phyloP scores from a whole-genome alignment of 1,139 yeast genomes.

The Saccharomycopsis hybrid region DNA sequence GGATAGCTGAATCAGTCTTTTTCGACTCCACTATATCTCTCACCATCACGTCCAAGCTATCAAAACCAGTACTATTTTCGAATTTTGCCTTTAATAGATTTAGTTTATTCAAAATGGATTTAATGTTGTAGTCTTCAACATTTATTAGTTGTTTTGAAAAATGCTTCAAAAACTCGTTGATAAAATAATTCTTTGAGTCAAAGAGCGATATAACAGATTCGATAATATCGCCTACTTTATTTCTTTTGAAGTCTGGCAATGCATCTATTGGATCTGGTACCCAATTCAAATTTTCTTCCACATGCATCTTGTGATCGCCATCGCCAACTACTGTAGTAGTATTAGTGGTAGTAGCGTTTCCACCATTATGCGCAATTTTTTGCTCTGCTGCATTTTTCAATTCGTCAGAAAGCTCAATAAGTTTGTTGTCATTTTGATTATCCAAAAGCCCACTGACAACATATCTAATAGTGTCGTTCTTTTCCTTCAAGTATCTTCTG shows the following conservation, averaged over 20 bases:
- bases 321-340: background rate
- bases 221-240: conserved; percentile 55
- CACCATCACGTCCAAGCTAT: conserved; percentile 78
- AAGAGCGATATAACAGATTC: conserved; percentile 70
- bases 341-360: background rate
- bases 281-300: conserved; percentile 51
- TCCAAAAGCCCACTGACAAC: conserved; percentile 69
- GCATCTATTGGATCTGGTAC: conserved; percentile 92
- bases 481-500: conserved; percentile 54
- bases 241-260: conserved; percentile 69
- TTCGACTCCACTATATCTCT: conserved; percentile 60
- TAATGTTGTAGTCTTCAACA: conserved; percentile 40
- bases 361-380: too few relatives aligned
- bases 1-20: conserved; percentile 26
- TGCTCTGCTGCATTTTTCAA: conserved; percentile 30
- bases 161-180: conserved; percentile 60
- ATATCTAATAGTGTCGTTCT: conserved; percentile 67
- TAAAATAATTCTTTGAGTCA: conserved; percentile 70
- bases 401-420: conserved; percentile 49
- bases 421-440: conserved; percentile 39
- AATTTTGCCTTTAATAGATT: conserved; percentile 56
- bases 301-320: conserved; percentile 1
- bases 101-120: conserved; percentile 38
- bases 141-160: conserved; percentile 58
- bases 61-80: conserved; percentile 41